Conservation (phyloP, 345 rosid genomes). For the Aquilaria sinensis region DNA sequence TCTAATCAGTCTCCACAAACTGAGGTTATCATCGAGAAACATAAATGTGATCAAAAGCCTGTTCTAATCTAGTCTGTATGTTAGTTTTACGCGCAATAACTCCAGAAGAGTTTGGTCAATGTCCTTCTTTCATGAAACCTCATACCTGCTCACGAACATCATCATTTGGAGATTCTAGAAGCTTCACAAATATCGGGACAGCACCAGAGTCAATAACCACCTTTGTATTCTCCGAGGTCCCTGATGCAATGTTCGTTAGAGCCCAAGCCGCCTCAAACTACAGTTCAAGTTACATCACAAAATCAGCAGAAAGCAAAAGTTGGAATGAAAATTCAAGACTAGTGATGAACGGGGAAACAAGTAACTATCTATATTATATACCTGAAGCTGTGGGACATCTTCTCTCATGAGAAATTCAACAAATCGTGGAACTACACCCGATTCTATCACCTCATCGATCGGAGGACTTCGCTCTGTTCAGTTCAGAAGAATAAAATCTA, state of each 20-base stretch:
- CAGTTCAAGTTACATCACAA: not conserved
- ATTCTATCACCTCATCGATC: slow-evolving; percentile 32
- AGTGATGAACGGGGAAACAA: not conserved
- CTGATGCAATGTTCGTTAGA: slow-evolving; percentile 39
- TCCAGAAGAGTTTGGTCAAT: no score
- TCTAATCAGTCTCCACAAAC: not conserved
- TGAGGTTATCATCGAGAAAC: not conserved
- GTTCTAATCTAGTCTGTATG: no score
- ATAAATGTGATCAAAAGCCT: not conserved
- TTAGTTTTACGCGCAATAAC: no score
- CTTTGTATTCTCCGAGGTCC: slow-evolving; percentile 39
- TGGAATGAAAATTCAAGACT: no score
- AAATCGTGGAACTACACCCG: slow-evolving; percentile 37
- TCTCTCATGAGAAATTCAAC: slow-evolving; percentile 17
- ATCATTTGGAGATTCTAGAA: slow-evolving; percentile 34
- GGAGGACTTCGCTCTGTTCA: slow-evolving; percentile 34
- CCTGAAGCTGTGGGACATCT: slow-evolving; percentile 15
- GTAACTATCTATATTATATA: not conserved
- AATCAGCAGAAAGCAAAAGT: not conserved
- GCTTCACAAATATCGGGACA: slow-evolving; percentile 33
- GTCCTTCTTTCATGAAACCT: no score
- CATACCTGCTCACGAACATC: slow-evolving; percentile 32
- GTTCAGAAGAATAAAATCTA: not conserved
- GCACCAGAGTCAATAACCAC: slow-evolving; percentile 40
- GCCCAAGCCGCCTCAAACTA: slow-evolving; percentile 49